Evolutionary conservation across 2,329 filamentous ascomycete species (phyloP).

Genomic region (Pochonia chlamydosporia): DNA sequence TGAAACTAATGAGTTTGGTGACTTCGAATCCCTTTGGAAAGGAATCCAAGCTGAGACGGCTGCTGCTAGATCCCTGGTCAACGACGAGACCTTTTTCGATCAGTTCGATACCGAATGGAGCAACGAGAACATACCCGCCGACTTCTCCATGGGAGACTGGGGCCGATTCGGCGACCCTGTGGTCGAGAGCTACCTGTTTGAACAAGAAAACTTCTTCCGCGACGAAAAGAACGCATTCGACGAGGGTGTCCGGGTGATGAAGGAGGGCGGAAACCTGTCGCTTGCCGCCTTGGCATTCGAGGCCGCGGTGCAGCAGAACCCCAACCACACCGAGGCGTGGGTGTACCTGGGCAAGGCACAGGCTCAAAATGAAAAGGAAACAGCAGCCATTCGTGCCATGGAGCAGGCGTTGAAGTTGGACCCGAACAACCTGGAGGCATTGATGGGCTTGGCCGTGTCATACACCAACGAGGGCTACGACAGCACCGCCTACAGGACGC

Average conservation of each 20-base stretch:
- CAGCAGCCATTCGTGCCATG: constrained; percentile 86
- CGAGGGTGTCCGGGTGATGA: constrained; percentile 89
- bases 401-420: constrained; percentile 88
- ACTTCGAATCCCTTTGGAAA: constrained; percentile 87
- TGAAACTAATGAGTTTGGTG: constrained; percentile 71
- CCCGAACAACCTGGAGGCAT: constrained; percentile 75
- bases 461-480: constrained; percentile 99
- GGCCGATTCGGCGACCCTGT: constrained; percentile 65
- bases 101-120: constrained; percentile 76
- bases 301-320: constrained; percentile 85
- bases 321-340: constrained; percentile 87
- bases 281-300: constrained; percentile 93
- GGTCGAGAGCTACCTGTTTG: constrained; percentile 88
- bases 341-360: constrained; percentile 86
- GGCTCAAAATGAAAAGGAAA: constrained; percentile 98
- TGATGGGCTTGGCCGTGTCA: constrained; percentile 93
- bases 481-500: constrained; percentile 88
- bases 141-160: constrained; percentile 62
- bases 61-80: constrained; percentile 64
- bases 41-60: constrained; percentile 74
- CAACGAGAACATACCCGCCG: constrained; percentile 48
- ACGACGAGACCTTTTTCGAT: constrained; percentile 56
- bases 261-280: constrained; percentile 88
- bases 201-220: constrained; percentile 87
- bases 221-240: constrained; percentile 80